These are phyloP conservation scores for Penicillium palitans DNA, from an alignment of 2,329 filamentous ascomycete genomes.

Conservation along the genomic window DNA sequence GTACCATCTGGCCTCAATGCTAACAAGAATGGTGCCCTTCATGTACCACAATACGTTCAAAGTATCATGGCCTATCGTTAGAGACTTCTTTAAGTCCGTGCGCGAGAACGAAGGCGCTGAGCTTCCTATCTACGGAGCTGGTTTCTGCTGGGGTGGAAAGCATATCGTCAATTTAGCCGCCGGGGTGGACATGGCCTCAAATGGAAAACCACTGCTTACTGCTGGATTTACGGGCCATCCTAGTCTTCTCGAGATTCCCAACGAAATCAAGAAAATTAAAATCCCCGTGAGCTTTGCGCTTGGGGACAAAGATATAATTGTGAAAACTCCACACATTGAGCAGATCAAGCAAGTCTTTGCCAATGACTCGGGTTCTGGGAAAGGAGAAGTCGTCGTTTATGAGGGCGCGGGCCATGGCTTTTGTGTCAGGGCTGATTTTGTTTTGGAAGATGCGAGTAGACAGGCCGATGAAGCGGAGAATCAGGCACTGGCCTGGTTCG, in stretches of 20 bases:
- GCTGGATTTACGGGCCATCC: constrained; percentile 6
- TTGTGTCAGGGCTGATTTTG: constrained; percentile 28
- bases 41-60: constrained; percentile 5
- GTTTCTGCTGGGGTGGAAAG: constrained; percentile 66
- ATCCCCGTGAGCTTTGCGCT: constrained; percentile 5
- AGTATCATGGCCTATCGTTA: constrained; percentile 37
- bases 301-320: not conserved
- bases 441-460: constrained; percentile 21
- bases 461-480: constrained; percentile 31
- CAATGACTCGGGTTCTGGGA: constrained; percentile 30
- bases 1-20: not conserved
- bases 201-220: not conserved
- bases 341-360: not conserved
- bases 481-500: constrained; percentile 25
- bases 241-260: constrained; percentile 1
- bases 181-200: constrained; percentile 42
- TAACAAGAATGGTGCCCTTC: not conserved
- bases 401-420: constrained; percentile 31
- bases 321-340: not conserved
- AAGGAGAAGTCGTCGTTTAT: constrained; percentile 42
- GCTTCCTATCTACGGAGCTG: constrained; percentile 54
- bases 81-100: constrained; percentile 40
- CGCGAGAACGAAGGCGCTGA: constrained; percentile 33
- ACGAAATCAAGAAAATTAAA: constrained; percentile 2
- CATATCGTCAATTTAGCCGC: constrained; percentile 53